Conservation (phyloP, 257 asterid genomes). For the Fraxinus excelsior region DNA sequence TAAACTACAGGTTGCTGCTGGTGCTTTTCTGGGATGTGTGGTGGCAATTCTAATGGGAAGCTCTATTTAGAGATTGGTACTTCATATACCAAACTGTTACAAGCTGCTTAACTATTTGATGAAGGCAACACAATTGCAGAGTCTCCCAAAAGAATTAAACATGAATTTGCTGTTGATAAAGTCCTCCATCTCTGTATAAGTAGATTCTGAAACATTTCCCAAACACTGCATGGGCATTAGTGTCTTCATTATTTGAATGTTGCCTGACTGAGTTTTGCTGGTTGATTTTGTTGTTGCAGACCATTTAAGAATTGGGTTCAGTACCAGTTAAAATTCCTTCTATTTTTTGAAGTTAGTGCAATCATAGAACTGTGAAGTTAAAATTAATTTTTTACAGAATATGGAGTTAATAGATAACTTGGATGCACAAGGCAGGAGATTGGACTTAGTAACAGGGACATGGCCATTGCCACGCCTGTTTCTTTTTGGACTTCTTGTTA, state of each 20-base stretch:
- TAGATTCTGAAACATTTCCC: background rate
- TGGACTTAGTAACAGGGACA: too few species aligned
- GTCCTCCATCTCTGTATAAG: background rate
- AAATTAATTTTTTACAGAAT: too few species aligned
- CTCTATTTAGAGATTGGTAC: constrained; percentile 26
- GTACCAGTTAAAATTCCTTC: background rate
- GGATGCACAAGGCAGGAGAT: too few species aligned
- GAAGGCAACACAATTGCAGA: constrained; percentile 10
- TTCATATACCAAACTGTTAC: background rate
- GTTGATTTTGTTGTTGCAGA: background rate
- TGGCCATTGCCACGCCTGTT: too few species aligned
- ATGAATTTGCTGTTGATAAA: background rate
- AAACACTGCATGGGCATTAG: background rate
- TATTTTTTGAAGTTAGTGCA: background rate
- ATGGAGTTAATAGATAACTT: too few species aligned
- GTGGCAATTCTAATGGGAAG: constrained; percentile 56
- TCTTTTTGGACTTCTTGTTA: too few species aligned
- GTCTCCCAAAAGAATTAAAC: background rate
- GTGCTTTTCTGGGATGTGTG: constrained; percentile 65
- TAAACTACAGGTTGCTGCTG: constrained; percentile 65
- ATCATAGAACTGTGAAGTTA: background rate
- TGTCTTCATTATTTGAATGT: background rate
- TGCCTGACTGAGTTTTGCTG: background rate
- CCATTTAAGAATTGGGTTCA: background rate
- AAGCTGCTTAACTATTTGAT: background rate